These are phyloP conservation scores for Bjerkandera adusta DNA, from an alignment of 1,284 basidiomycete genomes.

Conservation along the genomic window DNA sequence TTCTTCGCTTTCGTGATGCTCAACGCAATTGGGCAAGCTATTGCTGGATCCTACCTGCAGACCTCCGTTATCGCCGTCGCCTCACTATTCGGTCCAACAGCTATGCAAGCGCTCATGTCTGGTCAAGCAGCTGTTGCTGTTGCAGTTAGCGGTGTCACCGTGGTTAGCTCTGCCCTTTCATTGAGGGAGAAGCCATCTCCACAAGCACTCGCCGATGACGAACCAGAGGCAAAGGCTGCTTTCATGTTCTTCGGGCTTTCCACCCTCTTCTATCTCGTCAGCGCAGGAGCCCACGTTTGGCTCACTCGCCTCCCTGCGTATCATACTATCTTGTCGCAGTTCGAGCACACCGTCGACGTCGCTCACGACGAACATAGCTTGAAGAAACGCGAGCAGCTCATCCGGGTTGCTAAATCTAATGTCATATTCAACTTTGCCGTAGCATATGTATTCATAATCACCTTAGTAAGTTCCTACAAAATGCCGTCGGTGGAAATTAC, in stretches of 20 bases:
- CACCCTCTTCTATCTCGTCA: slow-evolving; percentile 57
- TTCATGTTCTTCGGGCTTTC: slow-evolving; percentile 73
- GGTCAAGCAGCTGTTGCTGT: slow-evolving; percentile 80
- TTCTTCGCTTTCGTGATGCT: slow-evolving; percentile 67
- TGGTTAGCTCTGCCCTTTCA: slow-evolving; percentile 59
- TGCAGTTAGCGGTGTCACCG: slow-evolving; percentile 67
- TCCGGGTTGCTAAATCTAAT: slow-evolving; percentile 64
- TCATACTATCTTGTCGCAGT: slow-evolving; percentile 8
- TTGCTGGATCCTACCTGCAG: slow-evolving; percentile 64
- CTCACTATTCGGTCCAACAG: slow-evolving; percentile 66
- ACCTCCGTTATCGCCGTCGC: slow-evolving; percentile 69
- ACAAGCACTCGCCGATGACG: slow-evolving; percentile 18
- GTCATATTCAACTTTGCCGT: slow-evolving; percentile 68
- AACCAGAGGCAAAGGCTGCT: slow-evolving; percentile 57
- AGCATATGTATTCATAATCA: slow-evolving; percentile 75
- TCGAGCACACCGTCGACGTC: slow-evolving; percentile 6
- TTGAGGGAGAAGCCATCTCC: slow-evolving; percentile 34
- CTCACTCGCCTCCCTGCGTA: slow-evolving; percentile 59
- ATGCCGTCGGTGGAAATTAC: neutral
- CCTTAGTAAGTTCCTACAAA: slow-evolving; percentile 59
- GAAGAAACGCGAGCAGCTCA: slow-evolving; percentile 34
- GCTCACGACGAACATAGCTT: slow-evolving; percentile 14
- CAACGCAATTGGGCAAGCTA: slow-evolving; percentile 53
- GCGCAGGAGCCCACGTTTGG: slow-evolving; percentile 51
- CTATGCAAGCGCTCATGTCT: slow-evolving; percentile 69